Base-by-base conservation (phyloP, 2,329 filamentous ascomycete species). In the Fusarium albosuccineum region DNA sequence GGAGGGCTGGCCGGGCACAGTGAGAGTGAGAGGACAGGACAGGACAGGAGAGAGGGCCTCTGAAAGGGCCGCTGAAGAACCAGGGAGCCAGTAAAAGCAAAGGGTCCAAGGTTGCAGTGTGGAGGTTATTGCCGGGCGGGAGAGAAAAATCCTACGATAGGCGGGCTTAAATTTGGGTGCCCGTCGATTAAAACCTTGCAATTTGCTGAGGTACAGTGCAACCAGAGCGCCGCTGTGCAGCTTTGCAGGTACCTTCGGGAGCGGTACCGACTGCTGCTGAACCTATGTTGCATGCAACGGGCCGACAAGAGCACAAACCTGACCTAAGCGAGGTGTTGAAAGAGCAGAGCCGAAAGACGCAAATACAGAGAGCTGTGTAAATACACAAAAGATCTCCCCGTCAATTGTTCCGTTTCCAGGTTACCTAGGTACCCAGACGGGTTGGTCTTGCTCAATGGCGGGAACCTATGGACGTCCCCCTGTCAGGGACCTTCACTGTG, bases 1-100 rank as follows among this genome's bases (percentile, higher is more conserved):
- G 42, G 57, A 68, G 67, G 64, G 51, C 61, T 22, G 22, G 22
- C 22, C 22, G 22, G 22, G 56, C 65, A 66, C 67, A 70, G 66
- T 53, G 53, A 61, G 46, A 62, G 33, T 22, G 22, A 22, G 22
- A 22, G 53, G 52, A 48, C 42, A 17, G 46, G 52, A 48, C 42
- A 17, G 46, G 17, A 22, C 30, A 54, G 30, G 63, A 56, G 41
- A 17, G 33, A 40, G 36, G 53, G 10, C 53, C 42, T n/a, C 42
- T 49, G 40, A 49, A 48, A 37, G 48, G 52, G 34, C 48, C 41
- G 39, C 52, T 62, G 51, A 42, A 39, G 39, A 54, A 29, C 46
- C 45, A 26, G 51, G 37, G 13, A 36, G 34, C 65, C 62, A 65
- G 60, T 64, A 34, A 62, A 67, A 57, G 48, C 33, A 30, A 52